Percentiles rank a stretch among this genome's conserved stretches.
Conservation (phyloP, 139 green algal genomes). For the Nannochloris sp. region DNA sequence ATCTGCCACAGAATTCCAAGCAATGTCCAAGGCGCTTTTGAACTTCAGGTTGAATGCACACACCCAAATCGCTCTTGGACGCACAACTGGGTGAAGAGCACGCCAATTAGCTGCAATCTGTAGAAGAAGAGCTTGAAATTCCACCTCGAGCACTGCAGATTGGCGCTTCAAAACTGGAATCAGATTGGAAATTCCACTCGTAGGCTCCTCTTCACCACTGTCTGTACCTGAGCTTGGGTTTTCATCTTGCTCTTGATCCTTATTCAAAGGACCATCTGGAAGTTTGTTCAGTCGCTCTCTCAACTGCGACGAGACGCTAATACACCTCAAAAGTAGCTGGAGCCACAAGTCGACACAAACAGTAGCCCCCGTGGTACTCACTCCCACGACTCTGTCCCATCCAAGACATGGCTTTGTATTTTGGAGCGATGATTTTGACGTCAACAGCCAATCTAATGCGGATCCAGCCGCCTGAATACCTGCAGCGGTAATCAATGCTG, state of each 20-base stretch:
- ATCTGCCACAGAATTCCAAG: conserved; percentile 26
- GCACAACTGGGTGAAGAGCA: conserved; percentile 27
- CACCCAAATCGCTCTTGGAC: conserved; percentile 25
- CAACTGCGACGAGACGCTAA: conserved; percentile 19
- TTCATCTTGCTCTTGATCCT: not conserved
- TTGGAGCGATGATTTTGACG: conserved; percentile 41
- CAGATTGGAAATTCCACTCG: not conserved
- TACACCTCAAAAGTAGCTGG: conserved; percentile 44
- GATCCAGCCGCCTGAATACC: conserved; percentile 2
- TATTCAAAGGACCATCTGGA: not conserved
- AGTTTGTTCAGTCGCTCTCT: not conserved
- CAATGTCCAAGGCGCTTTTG: conserved; percentile 10
- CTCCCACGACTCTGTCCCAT: conserved; percentile 46
- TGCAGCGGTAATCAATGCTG: not conserved
- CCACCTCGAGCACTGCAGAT: not conserved
- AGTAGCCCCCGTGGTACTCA: conserved; percentile 45
- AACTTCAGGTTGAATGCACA: conserved; percentile 26
- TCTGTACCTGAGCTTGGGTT: not conserved
- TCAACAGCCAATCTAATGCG: conserved; percentile 42
- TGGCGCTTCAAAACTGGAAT: not conserved
- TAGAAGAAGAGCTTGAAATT: conserved; percentile 28
- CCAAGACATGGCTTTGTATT: conserved; percentile 49
- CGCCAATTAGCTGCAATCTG: conserved; percentile 33
- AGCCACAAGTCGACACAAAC: conserved; percentile 63
- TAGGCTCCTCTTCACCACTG: not conserved